These are phyloP conservation scores for Irpex sp. DNA, from an alignment of 1,284 basidiomycete genomes.

Conservation along the genomic window DNA sequence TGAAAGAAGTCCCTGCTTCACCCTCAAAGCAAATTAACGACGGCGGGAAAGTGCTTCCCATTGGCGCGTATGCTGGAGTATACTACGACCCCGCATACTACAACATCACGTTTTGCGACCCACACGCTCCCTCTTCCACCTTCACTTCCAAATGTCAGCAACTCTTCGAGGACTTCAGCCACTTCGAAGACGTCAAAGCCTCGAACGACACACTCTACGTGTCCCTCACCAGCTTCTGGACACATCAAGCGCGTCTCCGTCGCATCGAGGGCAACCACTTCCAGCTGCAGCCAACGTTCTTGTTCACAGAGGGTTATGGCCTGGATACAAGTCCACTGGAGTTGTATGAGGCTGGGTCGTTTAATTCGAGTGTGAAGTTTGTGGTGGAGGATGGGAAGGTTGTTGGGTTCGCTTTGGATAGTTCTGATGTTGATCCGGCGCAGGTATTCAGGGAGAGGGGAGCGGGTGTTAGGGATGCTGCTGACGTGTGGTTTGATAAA, in stretches of 20 bases:
- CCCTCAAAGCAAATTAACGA: background rate
- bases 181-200: background rate
- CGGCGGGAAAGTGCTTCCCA: background rate
- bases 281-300: slow-evolving; percentile 7
- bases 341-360: background rate
- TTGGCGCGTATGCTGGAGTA: slow-evolving; percentile 22
- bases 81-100: slow-evolving; percentile 32
- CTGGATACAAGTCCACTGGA: slow-evolving; percentile 2
- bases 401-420: slow-evolving; percentile 18
- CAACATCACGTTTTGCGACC: slow-evolving; percentile 27
- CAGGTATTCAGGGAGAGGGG: slow-evolving; percentile 7
- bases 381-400: slow-evolving; percentile 14
- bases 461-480: slow-evolving; percentile 15
- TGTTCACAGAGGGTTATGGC: background rate
- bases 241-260: slow-evolving; percentile 17
- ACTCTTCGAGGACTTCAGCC: background rate
- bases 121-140: slow-evolving; percentile 14
- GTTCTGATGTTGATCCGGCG: slow-evolving; percentile 14
- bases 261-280: slow-evolving; percentile 15
- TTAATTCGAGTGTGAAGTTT: slow-evolving; percentile 11
- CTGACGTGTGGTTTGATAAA: slow-evolving; percentile 25
- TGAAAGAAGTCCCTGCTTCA: too few relatives aligned
- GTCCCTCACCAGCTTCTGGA: slow-evolving; percentile 15
- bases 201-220: slow-evolving; percentile 11
- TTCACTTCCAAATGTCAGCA: background rate